Evolutionary conservation across 2,329 filamentous ascomycete genomes (phyloP).

Genomic region (Penicillium sp.): DNA sequence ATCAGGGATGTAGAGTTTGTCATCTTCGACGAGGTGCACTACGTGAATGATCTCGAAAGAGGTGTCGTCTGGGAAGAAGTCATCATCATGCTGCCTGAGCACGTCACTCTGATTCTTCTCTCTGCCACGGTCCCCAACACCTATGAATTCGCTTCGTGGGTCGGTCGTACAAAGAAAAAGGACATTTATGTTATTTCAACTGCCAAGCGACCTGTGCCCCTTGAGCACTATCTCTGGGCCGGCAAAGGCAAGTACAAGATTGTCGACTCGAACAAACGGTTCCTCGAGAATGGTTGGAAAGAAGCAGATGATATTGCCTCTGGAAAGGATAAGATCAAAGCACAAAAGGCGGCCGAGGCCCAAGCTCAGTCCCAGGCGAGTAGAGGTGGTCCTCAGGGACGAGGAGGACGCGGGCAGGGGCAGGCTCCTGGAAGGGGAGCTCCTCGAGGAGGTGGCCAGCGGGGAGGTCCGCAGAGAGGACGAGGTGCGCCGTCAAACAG

Average conservation of each 20-base stretch:
- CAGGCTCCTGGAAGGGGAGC: slow-evolving; percentile 55
- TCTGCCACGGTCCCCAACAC: slow-evolving; percentile 98
- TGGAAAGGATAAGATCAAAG: slow-evolving; percentile 77
- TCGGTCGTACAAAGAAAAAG: slow-evolving; percentile 96
- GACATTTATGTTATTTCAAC: slow-evolving; percentile 99
- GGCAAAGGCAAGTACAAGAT: slow-evolving; percentile 93
- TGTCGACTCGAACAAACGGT: slow-evolving; percentile 89
- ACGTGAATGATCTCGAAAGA: slow-evolving; percentile 93
- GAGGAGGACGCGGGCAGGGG: slow-evolving; percentile 58
- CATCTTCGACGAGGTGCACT: slow-evolving; percentile 98
- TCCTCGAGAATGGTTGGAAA: slow-evolving; percentile 93
- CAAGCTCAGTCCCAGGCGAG: slow-evolving; percentile 59
- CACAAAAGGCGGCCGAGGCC: slow-evolving; percentile 56
- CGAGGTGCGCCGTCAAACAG: slow-evolving; percentile 62
- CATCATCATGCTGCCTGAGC: slow-evolving; percentile 98
- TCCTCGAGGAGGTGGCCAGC: slow-evolving; percentile 48
- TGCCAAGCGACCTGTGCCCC: slow-evolving; percentile 87
- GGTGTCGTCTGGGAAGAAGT: slow-evolving; percentile 99
- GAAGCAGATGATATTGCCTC: slow-evolving; percentile 82
- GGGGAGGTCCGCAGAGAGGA: slow-evolving; percentile 54
- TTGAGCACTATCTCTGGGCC: slow-evolving; percentile 97
- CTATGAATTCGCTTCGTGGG: slow-evolving; percentile 97
- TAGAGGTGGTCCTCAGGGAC: slow-evolving; percentile 60
- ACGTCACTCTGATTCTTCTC: slow-evolving; percentile 91
- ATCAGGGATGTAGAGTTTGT: slow-evolving; percentile 98